These are phyloP conservation scores for Starmerella davenportii DNA, from an alignment of 805 yeast genomes.

Conservation along the genomic window DNA sequence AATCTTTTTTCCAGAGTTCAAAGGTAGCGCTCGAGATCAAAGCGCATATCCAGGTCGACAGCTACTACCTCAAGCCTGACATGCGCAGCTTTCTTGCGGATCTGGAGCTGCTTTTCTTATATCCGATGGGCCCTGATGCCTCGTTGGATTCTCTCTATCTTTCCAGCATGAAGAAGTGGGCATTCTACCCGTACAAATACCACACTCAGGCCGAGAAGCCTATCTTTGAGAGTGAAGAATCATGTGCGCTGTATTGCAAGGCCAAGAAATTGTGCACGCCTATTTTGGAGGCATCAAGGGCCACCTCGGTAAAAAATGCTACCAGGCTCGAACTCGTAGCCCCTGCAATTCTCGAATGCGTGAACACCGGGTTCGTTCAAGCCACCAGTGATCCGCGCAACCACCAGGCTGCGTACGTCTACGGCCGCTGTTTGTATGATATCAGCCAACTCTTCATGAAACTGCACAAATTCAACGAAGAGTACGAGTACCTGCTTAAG, in stretches of 20 bases:
- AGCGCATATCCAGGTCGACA: conserved; percentile 1
- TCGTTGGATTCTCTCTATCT: conserved; percentile 13
- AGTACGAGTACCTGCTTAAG: conserved; percentile 14
- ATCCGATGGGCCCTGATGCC: conserved; percentile 16
- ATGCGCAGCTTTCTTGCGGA: conserved; percentile 7
- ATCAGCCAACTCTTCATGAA: conserved; percentile 15
- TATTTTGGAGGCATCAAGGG: conserved; percentile 11
- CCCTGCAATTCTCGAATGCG: background rate
- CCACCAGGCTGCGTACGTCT: conserved; percentile 13
- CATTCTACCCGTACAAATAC: conserved; percentile 14
- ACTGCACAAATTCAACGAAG: conserved; percentile 10
- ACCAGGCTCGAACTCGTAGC: background rate
- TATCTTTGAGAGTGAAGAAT: conserved; percentile 10
- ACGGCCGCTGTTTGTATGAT: conserved; percentile 14
- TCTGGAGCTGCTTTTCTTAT: conserved; percentile 14
- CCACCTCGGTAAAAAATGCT: background rate
- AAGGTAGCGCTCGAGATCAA: conserved; percentile 4
- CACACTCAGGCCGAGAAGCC: conserved; percentile 13
- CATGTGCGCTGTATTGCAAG: conserved; percentile 11
- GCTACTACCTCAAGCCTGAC: conserved; percentile 4
- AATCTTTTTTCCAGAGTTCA: conserved; percentile 9
- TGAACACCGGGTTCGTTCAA: background rate
- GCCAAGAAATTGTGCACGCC: conserved; percentile 14
- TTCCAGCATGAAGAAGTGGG: conserved; percentile 16
- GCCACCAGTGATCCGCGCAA: background rate